A percentile compares a stretch with the other conserved stretches of the same genome.
phyloP scores from a whole-genome alignment of 1,139 yeast genomes.

The Saccharomyces pastorianus region DNA sequence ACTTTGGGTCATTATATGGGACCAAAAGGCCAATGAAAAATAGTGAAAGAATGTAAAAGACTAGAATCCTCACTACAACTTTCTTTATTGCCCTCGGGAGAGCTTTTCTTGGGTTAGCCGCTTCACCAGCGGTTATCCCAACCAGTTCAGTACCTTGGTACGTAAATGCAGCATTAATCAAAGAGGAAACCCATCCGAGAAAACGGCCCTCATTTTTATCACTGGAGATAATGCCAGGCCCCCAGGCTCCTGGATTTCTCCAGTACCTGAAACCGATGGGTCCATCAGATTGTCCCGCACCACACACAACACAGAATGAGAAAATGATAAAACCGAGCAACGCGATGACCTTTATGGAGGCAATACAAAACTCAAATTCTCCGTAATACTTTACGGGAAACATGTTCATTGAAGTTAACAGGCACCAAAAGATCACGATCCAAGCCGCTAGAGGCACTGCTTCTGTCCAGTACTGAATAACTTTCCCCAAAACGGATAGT shows the following conservation, averaged over 20 bases:
- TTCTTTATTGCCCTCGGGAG: slow-evolving; percentile 81
- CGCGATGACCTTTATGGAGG: slow-evolving; percentile 62
- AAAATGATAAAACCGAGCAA: slow-evolving; percentile 66
- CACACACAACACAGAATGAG: slow-evolving; percentile 67
- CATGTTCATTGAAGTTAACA: slow-evolving; percentile 45
- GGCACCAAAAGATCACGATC: slow-evolving; percentile 62
- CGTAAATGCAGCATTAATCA: slow-evolving; percentile 67
- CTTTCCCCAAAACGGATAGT: slow-evolving; percentile 72
- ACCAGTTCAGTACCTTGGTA: slow-evolving; percentile 82
- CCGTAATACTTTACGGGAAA: slow-evolving; percentile 62
- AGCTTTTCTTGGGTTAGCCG: slow-evolving; percentile 69
- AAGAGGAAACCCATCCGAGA: slow-evolving; percentile 60
- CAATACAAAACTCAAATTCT: slow-evolving; percentile 65
- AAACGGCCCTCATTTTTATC: slow-evolving; percentile 59
- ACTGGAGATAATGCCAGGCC: slow-evolving; percentile 45
- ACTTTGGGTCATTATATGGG: slow-evolving; percentile 62
- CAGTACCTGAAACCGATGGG: slow-evolving; percentile 83
- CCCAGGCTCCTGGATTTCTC: slow-evolving; percentile 90
- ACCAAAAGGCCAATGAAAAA: slow-evolving; percentile 77
- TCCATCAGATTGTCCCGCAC: slow-evolving; percentile 56
- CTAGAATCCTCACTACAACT: slow-evolving; percentile 69
- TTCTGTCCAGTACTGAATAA: slow-evolving; percentile 68
- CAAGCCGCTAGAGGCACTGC: slow-evolving; percentile 61
- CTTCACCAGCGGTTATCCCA: slow-evolving; percentile 86
- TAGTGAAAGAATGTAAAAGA: slow-evolving; percentile 73